Evolutionary conservation across 805 yeast species (phyloP).

Genomic region (Wickerhamiella cacticola): DNA sequence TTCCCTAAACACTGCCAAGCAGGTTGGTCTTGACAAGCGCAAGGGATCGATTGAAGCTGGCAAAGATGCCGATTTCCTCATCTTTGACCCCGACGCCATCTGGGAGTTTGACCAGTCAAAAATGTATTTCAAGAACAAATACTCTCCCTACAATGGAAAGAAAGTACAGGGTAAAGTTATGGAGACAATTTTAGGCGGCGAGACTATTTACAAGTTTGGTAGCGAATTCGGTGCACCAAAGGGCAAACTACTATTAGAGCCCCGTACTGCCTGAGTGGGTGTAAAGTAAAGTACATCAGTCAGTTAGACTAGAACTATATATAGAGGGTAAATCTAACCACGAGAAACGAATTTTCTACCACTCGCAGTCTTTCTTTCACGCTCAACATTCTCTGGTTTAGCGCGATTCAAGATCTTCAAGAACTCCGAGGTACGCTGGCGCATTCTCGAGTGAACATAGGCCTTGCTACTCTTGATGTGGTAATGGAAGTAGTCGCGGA

Average conservation of each 20-base stretch:
- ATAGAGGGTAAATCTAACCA: background rate
- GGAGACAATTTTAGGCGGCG: slow-evolving; percentile 71
- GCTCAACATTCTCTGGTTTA: slow-evolving; percentile 79
- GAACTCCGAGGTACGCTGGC: slow-evolving; percentile 87
- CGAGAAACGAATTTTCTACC: slow-evolving; percentile 44
- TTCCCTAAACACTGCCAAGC: slow-evolving; percentile 69
- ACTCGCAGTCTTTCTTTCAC: slow-evolving; percentile 61
- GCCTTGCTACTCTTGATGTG: slow-evolving; percentile 98
- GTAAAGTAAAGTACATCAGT: background rate
- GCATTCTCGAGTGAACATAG: slow-evolving; percentile 96
- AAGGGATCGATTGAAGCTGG: slow-evolving; percentile 70
- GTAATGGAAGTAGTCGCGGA: slow-evolving; percentile 95
- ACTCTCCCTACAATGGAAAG: slow-evolving; percentile 74
- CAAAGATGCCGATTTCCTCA: slow-evolving; percentile 74
- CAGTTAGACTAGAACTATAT: background rate
- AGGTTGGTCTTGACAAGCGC: slow-evolving; percentile 58
- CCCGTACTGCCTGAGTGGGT: slow-evolving; percentile 12
- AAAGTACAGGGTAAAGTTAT: slow-evolving; percentile 58
- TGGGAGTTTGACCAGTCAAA: slow-evolving; percentile 31
- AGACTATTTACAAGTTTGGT: slow-evolving; percentile 36
- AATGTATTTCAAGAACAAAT: slow-evolving; percentile 63
- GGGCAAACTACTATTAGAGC: slow-evolving; percentile 18
- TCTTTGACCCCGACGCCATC: slow-evolving; percentile 59
- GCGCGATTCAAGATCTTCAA: slow-evolving; percentile 93
- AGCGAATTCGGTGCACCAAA: slow-evolving; percentile 14